phyloP scores from a whole-genome alignment of 371 early-diverging fungal genomes.

The Mortierella sp. region DNA sequence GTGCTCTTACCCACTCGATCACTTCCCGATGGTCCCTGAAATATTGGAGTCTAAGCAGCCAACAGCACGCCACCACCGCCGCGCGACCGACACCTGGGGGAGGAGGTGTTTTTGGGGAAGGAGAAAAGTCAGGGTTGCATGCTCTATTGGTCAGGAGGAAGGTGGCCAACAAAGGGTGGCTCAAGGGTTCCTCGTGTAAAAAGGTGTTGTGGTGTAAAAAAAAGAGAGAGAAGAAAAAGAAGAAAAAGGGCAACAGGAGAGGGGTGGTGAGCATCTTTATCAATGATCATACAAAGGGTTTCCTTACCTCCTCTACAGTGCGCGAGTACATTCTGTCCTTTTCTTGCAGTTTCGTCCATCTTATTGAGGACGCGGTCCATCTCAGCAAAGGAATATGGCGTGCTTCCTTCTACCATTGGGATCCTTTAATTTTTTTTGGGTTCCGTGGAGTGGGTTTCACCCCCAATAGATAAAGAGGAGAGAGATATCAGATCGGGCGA shows the following conservation, averaged over 20 bases:
- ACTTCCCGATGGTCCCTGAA: conserved; percentile 33
- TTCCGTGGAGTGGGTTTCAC: no score
- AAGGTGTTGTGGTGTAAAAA: background rate
- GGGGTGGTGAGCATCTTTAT: background rate
- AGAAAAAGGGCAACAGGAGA: background rate
- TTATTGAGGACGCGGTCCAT: conserved; percentile 63
- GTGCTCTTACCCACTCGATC: conserved; percentile 43
- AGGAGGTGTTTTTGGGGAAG: no score
- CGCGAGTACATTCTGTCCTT: conserved; percentile 71
- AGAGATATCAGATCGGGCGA: background rate
- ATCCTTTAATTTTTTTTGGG: conserved; percentile 48
- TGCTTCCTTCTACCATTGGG: conserved; percentile 82
- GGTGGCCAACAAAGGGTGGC: no score
- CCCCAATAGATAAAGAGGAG: background rate
- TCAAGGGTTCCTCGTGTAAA: no score
- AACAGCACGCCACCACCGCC: conserved; percentile 81
- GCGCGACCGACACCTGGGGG: conserved; percentile 78
- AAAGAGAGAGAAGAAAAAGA: background rate
- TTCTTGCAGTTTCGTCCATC: conserved; percentile 61
- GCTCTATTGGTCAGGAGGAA: no score
- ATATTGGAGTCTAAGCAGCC: conserved; percentile 59
- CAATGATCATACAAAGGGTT: background rate
- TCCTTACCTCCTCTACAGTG: conserved; percentile 83
- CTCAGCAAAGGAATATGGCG: conserved; percentile 71
- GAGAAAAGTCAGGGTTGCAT: no score